Evolutionary conservation across 2,329 filamentous ascomycete genomes (phyloP).

Genomic region (Thielaviopsis musarum): DNA sequence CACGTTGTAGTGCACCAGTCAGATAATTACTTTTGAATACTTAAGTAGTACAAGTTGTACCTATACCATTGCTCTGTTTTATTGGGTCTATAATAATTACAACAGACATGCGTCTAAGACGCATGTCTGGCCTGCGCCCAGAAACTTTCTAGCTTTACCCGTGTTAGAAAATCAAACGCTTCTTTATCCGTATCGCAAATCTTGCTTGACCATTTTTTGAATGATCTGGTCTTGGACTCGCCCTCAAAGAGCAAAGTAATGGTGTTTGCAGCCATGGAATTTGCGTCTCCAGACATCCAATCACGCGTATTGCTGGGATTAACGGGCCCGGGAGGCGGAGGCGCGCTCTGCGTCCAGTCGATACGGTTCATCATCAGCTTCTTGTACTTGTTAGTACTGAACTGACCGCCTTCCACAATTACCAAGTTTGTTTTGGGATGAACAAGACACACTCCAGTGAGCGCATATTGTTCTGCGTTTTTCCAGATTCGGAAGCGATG

Average conservation of each 20-base stretch:
- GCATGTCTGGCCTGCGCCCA: slow-evolving; percentile 33
- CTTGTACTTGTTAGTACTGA: slow-evolving; percentile 70
- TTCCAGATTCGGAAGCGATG: slow-evolving; percentile 86
- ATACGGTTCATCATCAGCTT: slow-evolving; percentile 90
- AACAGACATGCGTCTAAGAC: neutral
- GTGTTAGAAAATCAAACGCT: slow-evolving; percentile 61
- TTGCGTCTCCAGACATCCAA: slow-evolving; percentile 67
- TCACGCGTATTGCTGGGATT: slow-evolving; percentile 46
- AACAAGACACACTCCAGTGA: slow-evolving; percentile 84
- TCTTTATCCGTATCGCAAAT: slow-evolving; percentile 88
- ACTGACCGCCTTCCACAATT: slow-evolving; percentile 76
- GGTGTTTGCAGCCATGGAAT: slow-evolving; percentile 66
- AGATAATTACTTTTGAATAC: neutral
- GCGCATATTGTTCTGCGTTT: slow-evolving; percentile 75
- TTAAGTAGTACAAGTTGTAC: neutral
- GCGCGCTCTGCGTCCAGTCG: slow-evolving; percentile 82
- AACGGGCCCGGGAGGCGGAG: slow-evolving; percentile 43
- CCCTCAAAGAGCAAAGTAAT: slow-evolving; percentile 84
- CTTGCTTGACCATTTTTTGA: slow-evolving; percentile 75
- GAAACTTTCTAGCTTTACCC: slow-evolving; percentile 86
- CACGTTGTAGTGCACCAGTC: neutral
- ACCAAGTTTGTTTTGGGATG: slow-evolving; percentile 79
- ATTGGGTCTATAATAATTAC: neutral
- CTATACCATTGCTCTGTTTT: neutral
- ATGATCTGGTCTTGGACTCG: slow-evolving; percentile 61